Conservation (phyloP, 2,329 filamentous ascomycete species). For the Mycocentrospora acerina region DNA sequence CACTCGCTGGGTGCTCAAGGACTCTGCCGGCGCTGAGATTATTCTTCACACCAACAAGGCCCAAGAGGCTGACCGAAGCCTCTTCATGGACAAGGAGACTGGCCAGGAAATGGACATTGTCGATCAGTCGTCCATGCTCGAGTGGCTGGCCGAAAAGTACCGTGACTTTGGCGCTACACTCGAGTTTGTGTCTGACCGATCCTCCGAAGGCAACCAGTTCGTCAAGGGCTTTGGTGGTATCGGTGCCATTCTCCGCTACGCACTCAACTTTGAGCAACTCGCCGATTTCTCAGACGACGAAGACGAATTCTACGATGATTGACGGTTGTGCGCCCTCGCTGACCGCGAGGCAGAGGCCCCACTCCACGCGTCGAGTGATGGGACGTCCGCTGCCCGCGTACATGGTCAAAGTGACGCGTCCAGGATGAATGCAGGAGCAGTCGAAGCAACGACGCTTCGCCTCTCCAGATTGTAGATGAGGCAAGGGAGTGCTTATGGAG, state of each 20-base stretch:
- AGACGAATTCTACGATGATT: constrained; percentile 89
- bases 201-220: constrained; percentile 98
- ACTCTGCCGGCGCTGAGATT: constrained; percentile 69
- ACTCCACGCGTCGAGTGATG: constrained; percentile 54
- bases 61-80: constrained; percentile 75
- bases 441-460: constrained; percentile 36
- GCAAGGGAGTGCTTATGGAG: constrained; percentile 36
- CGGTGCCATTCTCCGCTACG: constrained; percentile 95
- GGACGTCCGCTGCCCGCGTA: constrained; percentile 54
- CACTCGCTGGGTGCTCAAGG: constrained; percentile 87
- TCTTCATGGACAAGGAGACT: constrained; percentile 94
- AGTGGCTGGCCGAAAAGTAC: constrained; percentile 99
- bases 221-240: constrained; percentile 99
- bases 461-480: constrained; percentile 44
- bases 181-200: constrained; percentile 97
- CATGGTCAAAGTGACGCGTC: constrained; percentile 37
- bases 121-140: constrained; percentile 88
- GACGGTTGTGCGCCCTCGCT: constrained; percentile 87
- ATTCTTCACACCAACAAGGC: constrained; percentile 86
- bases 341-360: constrained; percentile 80
- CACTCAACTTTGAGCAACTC: constrained; percentile 99
- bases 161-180: constrained; percentile 94
- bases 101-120: constrained; percentile 97
- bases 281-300: constrained; percentile 80
- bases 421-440: constrained; percentile 29